Conservation (phyloP, 2,329 filamentous ascomycete species). For the Diaporthe citri region DNA sequence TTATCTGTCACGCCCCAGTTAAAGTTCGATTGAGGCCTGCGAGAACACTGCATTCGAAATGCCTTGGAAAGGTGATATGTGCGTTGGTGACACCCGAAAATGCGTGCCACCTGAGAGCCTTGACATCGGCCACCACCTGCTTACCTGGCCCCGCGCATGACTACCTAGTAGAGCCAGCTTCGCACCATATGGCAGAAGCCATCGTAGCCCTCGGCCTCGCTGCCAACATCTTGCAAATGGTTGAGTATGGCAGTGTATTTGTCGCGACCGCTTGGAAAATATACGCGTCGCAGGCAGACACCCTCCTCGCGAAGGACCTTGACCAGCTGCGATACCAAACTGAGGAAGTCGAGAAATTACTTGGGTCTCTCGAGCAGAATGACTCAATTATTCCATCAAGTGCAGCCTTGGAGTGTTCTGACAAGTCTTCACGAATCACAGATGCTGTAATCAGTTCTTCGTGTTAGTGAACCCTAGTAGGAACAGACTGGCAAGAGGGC, state of each 20-base stretch:
- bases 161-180: background rate
- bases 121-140: background rate
- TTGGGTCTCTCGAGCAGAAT: background rate
- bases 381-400: no score
- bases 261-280: background rate
- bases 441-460: background rate
- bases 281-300: background rate
- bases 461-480: background rate
- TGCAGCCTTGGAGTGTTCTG: background rate
- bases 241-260: background rate
- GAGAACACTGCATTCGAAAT: background rate
- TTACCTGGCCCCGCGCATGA: background rate
- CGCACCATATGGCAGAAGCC: background rate
- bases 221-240: background rate
- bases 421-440: background rate
- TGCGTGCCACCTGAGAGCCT: no score
- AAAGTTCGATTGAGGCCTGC: background rate
- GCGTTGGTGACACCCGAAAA: background rate
- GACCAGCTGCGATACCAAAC: background rate
- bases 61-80: background rate
- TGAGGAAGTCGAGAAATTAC: background rate
- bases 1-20: background rate
- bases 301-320: background rate
- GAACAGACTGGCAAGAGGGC: background rate
- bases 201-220: background rate